Conservation (phyloP, 1,284 basidiomycete genomes). For the Rhodotorula sp. region DNA sequence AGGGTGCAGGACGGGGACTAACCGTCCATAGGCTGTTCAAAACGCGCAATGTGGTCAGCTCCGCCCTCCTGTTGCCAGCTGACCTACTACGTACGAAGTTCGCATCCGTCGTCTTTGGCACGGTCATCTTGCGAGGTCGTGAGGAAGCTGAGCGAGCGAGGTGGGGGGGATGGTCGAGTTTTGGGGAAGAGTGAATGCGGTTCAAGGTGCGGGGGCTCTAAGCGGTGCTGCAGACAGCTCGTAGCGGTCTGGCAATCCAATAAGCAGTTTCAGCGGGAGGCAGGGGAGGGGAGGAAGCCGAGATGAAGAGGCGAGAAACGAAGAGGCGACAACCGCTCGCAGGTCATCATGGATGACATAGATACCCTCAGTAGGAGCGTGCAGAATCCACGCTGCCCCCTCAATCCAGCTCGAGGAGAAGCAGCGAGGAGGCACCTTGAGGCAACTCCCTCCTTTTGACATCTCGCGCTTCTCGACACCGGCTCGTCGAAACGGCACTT, state of each 20-base stretch:
- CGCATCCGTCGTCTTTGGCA: slow-evolving; percentile 24
- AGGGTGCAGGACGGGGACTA: neutral
- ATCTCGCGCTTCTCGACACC: no score
- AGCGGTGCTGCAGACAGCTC: no score
- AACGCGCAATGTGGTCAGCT: neutral
- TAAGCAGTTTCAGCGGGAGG: no score
- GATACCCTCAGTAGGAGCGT: neutral
- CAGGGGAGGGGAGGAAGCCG: no score
- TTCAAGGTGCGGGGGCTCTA: no score
- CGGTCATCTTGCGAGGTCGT: slow-evolving; percentile 10
- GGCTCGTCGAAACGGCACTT: no score
- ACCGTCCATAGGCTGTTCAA: slow-evolving; percentile 17
- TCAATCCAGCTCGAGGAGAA: neutral
- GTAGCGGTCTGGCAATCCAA: no score
- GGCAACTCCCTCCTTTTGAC: no score
- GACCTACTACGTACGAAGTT: slow-evolving; percentile 22
- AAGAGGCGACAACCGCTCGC: no score
- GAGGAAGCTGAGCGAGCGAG: neutral
- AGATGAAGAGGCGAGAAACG: no score
- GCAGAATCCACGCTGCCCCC: neutral
- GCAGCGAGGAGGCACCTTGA: neutral
- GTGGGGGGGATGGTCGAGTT: neutral
- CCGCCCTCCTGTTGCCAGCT: neutral
- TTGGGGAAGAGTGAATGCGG: no score
- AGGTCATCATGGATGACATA: no score